Base-by-base conservation (phyloP, 345 rosid species). In the Melastoma malabathricum region DNA sequence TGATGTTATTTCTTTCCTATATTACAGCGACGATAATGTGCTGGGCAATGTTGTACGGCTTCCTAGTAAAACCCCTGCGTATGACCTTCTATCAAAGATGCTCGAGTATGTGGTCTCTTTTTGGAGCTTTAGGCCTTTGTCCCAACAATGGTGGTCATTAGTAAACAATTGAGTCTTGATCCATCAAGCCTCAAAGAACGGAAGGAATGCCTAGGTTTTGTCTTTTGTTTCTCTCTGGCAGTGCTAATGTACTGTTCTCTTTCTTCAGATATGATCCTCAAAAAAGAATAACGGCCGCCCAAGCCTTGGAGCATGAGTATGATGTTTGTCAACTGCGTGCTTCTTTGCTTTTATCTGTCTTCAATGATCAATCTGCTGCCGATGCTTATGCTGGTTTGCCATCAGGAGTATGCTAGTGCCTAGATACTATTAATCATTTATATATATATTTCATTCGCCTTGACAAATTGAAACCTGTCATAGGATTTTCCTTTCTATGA, bases 271-370 rank as follows among this genome's bases (percentile, higher is more conserved):
- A 86, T 50, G 98, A 90, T 69, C 98, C 98, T 19, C 72, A 61
- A 46, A 90, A 90, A 65, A 82, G 96, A 25, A 78, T 90, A 72
- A 86, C 96, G 15, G 98, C 98, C 50, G 82, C 94, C n/a, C 94
- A 90, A 64, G 96, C 98, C 23, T 73, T 92, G 41, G 97, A 84
- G 50, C 98, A 92, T 38, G 95, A 92, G 69, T 92, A 82, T 54
- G 52, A 22, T 15, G 9, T 47, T 19, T 62, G 15, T 15, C 43
- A 46, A 10, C 31, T 13, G 29, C 29, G 44, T 31, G 3, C 17
- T 15, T 51, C 44, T 51, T 43, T 19, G 27, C 38, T 9, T n/a
- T n/a, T 16, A 13, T 50, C 25, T 50, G 17, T 44, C 50, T 43
- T 58, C 44, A 19, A 25, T 38, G 15, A 53, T 53, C 10, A 18